Base-by-base conservation (phyloP, 225 moss, liverwort and hornwort genomes). In the Polytrichum commune region DNA sequence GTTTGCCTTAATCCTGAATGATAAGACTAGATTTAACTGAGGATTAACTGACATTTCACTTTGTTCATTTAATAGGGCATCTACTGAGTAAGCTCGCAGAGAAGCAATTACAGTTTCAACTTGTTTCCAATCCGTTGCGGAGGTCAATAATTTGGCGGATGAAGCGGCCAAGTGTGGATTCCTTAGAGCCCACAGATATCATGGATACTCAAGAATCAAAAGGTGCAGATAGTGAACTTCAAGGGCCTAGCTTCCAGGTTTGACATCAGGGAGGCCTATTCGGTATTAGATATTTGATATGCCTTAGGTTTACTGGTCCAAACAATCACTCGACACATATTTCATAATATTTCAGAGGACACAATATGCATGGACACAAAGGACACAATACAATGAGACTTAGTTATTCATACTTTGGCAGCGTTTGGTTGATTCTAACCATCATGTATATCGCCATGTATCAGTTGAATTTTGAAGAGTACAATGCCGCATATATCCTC, bases 381-480 rank as follows among this genome's bases (percentile, higher is more conserved):
- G 13, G 16, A 46, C 46, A 16, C 46, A 46, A 35, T 9, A 35
- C 35, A 35, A 35, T 9, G 35, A 9, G 9, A 46, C 46, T 46
- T 46, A 46, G 13, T 13, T 16, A 16, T 46, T 46, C 46, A 46
- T 38, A 38, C 38, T 38, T 38, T 38, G 2, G 10, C 10, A 38
- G 3, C 3, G 4, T 46, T 46, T 4, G 3, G 46, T 46, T 46
- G 46, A 46, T 46, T 46, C 46, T 46, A 46, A 46, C 46, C 13
- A 46, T 46, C 16, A 46, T 23, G 58, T 20, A 9, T 24, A 58
- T 23, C 9, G 58, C 60, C 7, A 54, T 65, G 61, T 76, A 18
- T 69, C 92, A 97, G 97, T 73, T 94, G 79, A 74, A 80, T 5
- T 55, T 93, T 71, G 94, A 87, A 78, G 97, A 93, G 66, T 82